Evolutionary conservation across 495 filamentous ascomycete genomes (phyloP).

Genomic region (Aspergillus sparsus): DNA sequence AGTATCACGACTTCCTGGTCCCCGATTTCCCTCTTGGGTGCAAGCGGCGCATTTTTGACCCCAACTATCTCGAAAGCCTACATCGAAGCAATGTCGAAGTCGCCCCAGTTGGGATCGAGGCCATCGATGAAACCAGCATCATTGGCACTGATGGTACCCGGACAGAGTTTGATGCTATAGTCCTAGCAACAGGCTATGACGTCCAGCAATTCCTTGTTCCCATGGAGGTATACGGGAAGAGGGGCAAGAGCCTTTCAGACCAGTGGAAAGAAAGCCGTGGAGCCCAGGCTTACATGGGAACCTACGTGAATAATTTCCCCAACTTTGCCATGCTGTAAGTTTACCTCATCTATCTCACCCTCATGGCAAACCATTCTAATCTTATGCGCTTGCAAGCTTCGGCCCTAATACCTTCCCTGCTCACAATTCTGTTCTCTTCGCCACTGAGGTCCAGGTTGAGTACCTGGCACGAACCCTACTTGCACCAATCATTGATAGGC

Average conservation of each 20-base stretch:
- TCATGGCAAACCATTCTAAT: background rate
- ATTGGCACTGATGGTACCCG: background rate
- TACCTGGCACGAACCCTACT: constrained; percentile 31
- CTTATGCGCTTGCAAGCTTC: constrained; percentile 44
- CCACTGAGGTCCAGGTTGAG: constrained; percentile 54
- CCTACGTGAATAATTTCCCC: constrained; percentile 58
- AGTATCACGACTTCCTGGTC: constrained; percentile 58
- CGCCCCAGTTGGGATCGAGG: constrained; percentile 23
- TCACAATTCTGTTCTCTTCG: constrained; percentile 55
- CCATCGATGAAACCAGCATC: constrained; percentile 49
- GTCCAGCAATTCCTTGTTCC: constrained; percentile 39
- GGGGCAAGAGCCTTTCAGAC: constrained; percentile 39
- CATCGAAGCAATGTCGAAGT: constrained; percentile 52
- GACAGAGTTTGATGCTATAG: constrained; percentile 47
- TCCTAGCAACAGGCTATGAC: constrained; percentile 54
- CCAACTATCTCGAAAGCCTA: constrained; percentile 51
- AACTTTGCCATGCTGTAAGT: constrained; percentile 53
- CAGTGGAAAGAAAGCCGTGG: constrained; percentile 53
- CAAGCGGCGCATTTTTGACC: constrained; percentile 57
- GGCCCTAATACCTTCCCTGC: constrained; percentile 63
- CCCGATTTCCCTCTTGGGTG: constrained; percentile 60
- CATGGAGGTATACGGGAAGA: constrained; percentile 42
- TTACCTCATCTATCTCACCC: background rate
- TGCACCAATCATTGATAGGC: constrained; percentile 28
- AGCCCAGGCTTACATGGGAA: constrained; percentile 57